A percentile compares a stretch with the other conserved stretches of the same genome.
Conservation (phyloP, 768 basidiomycete species). For the Arthromyces matolae region DNA sequence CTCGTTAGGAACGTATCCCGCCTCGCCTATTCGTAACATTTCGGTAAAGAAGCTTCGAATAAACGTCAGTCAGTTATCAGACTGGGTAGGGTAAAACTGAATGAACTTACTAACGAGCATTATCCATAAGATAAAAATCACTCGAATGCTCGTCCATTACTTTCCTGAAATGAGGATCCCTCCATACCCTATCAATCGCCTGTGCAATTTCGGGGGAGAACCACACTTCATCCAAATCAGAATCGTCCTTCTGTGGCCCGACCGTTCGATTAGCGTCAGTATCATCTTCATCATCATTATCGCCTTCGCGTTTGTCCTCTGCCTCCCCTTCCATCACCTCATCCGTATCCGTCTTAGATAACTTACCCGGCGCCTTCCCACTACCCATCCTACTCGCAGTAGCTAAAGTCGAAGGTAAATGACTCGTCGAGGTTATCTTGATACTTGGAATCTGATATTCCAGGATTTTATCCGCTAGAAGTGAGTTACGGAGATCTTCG, state of each 20-base stretch:
- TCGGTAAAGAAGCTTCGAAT: slow-evolving; percentile 91
- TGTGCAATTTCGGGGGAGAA: slow-evolving; percentile 62
- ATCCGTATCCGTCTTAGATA: background rate
- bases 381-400: too few species aligned
- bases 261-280: too few species aligned
- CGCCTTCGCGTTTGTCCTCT: too few species aligned
- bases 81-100: too few species aligned
- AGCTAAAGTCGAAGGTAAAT: slow-evolving; percentile 7
- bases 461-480: slow-evolving; percentile 11
- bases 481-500: slow-evolving; percentile 57
- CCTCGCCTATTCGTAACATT: slow-evolving; percentile 71
- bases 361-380: too few species aligned
- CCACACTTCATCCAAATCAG: slow-evolving; percentile 9
- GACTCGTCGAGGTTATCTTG: slow-evolving; percentile 36
- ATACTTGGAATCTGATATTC: slow-evolving; percentile 45
- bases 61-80: background rate
- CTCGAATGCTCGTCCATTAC: slow-evolving; percentile 53
- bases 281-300: too few species aligned
- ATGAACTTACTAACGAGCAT: slow-evolving; percentile 74
- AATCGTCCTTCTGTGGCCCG: background rate
- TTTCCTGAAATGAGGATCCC: slow-evolving; percentile 57
- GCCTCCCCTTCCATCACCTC: slow-evolving; percentile 13
- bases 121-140: slow-evolving; percentile 94
- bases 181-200: slow-evolving; percentile 65
- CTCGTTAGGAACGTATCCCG: slow-evolving; percentile 78